A percentile compares a stretch with the other conserved stretches of the same genome.
These are phyloP conservation scores for Amesomyces nigricolor DNA, from an alignment of 2,329 filamentous ascomycete genomes.

Conservation along the genomic window DNA sequence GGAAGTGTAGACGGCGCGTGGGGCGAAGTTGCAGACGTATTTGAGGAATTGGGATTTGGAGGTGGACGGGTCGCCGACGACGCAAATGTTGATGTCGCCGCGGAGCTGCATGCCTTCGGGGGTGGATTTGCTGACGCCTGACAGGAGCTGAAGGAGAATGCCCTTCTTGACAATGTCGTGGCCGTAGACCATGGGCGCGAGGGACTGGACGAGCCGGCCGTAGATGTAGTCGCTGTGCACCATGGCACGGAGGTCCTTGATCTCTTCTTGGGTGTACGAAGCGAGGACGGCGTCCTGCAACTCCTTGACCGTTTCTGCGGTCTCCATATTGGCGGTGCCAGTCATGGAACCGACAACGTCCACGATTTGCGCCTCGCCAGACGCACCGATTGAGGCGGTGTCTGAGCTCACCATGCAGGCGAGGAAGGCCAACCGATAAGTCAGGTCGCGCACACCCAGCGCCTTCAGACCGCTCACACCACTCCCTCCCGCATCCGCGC, in stretches of 20 bases:
- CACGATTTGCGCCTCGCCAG: constrained; percentile 66
- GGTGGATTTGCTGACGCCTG: constrained; percentile 93
- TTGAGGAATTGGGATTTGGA: constrained; percentile 97
- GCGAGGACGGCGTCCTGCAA: constrained; percentile 83
- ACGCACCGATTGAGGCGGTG: constrained; percentile 70
- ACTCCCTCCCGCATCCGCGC: constrained; percentile 72
- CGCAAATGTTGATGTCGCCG: constrained; percentile 96
- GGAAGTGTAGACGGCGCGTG: constrained; percentile 80
- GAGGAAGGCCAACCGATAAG: constrained; percentile 93
- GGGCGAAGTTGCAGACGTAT: constrained; percentile 97
- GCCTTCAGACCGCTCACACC: constrained; percentile 87
- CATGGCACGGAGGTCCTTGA: constrained; percentile 86
- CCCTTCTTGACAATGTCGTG: constrained; percentile 98
- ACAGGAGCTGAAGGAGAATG: constrained; percentile 87
- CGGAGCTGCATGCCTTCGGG: constrained; percentile 98
- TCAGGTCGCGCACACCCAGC: constrained; percentile 89
- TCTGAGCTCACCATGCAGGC: constrained; percentile 95
- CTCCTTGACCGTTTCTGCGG: constrained; percentile 67
- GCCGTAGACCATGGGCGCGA: constrained; percentile 94
- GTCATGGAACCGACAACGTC: constrained; percentile 85
- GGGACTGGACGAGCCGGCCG: constrained; percentile 89
- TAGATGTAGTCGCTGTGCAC: constrained; percentile 97
- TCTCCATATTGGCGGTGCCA: constrained; percentile 62
- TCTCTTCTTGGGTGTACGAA: constrained; percentile 79
- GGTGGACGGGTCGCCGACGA: constrained; percentile 99